Evolutionary conservation across 2,329 filamentous ascomycete species (phyloP), one percentile per base, ranked within the genome.

Genomic region (Arthrobotrys musiformis): DNA sequence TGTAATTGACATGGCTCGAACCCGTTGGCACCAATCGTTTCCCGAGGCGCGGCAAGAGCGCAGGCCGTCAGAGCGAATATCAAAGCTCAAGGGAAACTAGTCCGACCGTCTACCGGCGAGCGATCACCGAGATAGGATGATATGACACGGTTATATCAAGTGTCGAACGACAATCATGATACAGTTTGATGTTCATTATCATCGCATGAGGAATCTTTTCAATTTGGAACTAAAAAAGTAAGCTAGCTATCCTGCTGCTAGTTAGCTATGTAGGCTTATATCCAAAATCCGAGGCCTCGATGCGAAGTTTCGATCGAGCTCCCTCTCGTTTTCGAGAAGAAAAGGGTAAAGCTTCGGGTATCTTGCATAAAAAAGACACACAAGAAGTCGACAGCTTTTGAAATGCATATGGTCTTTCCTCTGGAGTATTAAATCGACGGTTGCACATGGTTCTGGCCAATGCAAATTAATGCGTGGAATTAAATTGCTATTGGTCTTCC

Each of bases 341-440:
- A 72, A n/a, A 72, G 46, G 60, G 58, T 72, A 63, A 72, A 64
- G 58, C 68, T 30, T 72, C 68, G 68, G 68, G 46, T 48, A 72
- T 72, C 68, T 56, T 72, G 68, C 68, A 72, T 72, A 24, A 44
- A 42, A 19, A 19, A 42, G 8, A 33, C 4, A 33, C 4, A 33
- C 4, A 33, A 33, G 28, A 48, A 48, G 37, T 13, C n/a, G 24
- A 54, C 46, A 26, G 40, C 24, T 15, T 56, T 26, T 13, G 33
- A 56, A 67, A 67, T 40, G 46, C 26, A 17, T 56, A 40, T 37
- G 17, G 15, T 26, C 15, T n/a, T n/a, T n/a, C n/a, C n/a, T n/a
- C n/a, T n/a, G n/a, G n/a, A n/a, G n/a, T n/a, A 2, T 33, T 44
- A 33, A 33, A 56, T 67, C 48, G 60, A 66, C 19, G 40, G 26